Conservation (phyloP, 306 rosid genomes). For the Castanea sativa region DNA sequence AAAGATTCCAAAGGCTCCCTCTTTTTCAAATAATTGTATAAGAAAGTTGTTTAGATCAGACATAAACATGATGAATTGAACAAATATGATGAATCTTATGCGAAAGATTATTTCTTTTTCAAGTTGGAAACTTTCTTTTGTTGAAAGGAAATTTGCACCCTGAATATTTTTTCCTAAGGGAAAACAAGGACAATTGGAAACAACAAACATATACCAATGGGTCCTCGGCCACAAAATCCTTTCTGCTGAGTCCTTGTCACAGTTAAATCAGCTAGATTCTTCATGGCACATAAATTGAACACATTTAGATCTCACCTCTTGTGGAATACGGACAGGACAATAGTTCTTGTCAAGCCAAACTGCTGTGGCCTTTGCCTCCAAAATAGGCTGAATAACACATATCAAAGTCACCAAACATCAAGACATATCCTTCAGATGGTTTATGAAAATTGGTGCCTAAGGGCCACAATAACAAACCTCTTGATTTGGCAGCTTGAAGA, state of each 20-base stretch:
- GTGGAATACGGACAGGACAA: slow-evolving; percentile 72
- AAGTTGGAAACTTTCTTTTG: not conserved
- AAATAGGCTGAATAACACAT: slow-evolving; percentile 50
- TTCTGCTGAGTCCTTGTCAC: not conserved
- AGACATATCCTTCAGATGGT: slow-evolving; percentile 4
- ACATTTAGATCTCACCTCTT: slow-evolving; percentile 61
- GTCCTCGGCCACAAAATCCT: slow-evolving; percentile 6
- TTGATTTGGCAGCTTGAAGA: slow-evolving; percentile 73
- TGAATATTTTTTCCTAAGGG: not conserved
- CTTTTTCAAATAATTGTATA: not conserved
- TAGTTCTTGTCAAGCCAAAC: slow-evolving; percentile 84
- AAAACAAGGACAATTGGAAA: not conserved
- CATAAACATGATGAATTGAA: not conserved
- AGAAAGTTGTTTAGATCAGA: not conserved
- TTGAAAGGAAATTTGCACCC: not conserved
- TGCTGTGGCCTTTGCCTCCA: slow-evolving; percentile 80
- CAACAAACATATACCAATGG: slow-evolving; percentile 10
- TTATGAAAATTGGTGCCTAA: not conserved
- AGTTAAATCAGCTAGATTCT: slow-evolving; percentile 35
- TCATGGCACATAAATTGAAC: slow-evolving; percentile 42
- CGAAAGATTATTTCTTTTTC: not conserved
- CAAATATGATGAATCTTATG: not conserved
- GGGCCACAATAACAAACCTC: slow-evolving; percentile 49
- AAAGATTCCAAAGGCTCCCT: not conserved
- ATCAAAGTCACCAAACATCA: slow-evolving; percentile 24